Conservation (phyloP, 495 filamentous ascomycete genomes). For the Aspergillus nanangensis region DNA sequence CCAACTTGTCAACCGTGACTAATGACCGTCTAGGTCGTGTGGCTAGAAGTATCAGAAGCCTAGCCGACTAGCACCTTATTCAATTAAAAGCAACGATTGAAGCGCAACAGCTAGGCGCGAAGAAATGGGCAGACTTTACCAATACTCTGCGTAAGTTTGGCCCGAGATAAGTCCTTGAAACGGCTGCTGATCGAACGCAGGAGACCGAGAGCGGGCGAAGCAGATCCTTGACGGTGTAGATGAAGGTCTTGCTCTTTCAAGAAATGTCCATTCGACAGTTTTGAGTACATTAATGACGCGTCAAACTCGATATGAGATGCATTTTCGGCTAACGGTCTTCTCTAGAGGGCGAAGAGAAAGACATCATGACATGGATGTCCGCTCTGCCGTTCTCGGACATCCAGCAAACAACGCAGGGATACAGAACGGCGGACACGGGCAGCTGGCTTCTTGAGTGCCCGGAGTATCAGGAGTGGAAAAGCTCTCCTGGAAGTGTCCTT, state of each 20-base stretch:
- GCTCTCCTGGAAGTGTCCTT: neutral
- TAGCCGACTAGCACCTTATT: neutral
- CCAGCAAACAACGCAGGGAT: neutral
- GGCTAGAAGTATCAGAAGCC: neutral
- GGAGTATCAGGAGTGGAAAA: slow-evolving; percentile 2
- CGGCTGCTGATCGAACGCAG: neutral
- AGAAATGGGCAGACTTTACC: neutral
- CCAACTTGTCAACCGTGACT: neutral
- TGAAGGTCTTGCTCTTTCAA: too few species aligned
- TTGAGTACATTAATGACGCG: too few species aligned
- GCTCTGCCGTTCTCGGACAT: neutral
- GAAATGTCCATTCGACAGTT: too few species aligned
- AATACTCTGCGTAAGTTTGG: neutral
- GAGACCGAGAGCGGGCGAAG: too few species aligned
- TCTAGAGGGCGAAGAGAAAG: too few species aligned
- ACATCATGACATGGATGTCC: slow-evolving; percentile 1
- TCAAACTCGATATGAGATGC: too few species aligned
- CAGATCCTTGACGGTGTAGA: too few species aligned
- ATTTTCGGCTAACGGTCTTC: too few species aligned
- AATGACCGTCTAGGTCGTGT: neutral
- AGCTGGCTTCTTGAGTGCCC: neutral
- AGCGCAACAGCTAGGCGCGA: neutral
- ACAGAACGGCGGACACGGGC: neutral
- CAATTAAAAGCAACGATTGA: neutral
- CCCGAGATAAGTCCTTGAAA: too few species aligned